Evolutionary conservation across 495 filamentous ascomycete genomes (phyloP), one percentile per base, ranked within the genome.

Genomic region (Penicillium longicatenatum): DNA sequence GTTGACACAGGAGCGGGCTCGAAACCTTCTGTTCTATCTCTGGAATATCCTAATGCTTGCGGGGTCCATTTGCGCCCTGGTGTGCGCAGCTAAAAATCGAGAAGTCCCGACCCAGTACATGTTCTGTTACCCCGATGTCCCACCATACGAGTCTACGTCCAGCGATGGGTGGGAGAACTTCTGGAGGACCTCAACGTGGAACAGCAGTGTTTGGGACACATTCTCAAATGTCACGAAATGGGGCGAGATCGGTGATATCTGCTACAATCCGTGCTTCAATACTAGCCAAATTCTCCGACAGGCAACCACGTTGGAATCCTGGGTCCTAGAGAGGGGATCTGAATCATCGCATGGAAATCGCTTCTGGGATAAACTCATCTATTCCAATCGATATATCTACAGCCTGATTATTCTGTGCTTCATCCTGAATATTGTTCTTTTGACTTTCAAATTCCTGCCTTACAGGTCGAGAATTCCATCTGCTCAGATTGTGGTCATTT

Each of bases 181-280:
- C 2, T 64, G 61, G 61, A 59, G 64, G 16, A 62, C 62, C 1
- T 63, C 69, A 2, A 61, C 60, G 0, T 72, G 70, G 71, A 74
- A 74, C 26, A 44, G 39, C 7, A 74, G 68, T 57, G 62, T 74
- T 0, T 72, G 70, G 71, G 33, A 31, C 1, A 68, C 59, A 17
- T 74, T 74, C 48, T 59, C 58, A 0, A 68, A 74, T 17, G 41
- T 50, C 1, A 52, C 65, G 4, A 42, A n/a, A 16, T 71, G 65
- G 60, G 51, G 55, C 6, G 53, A 61, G 6, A 35, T 74, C 0
- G 60, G 59, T 14, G 63, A 67, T 21, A 58, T 71, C 14, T 74
- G 71, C 55, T 74, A 55, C 46, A 67, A 72, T 42, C 69, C 71
- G 1, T 74, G 71, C 41, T 71, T 72, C 50, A 74, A 74, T 42